Evolutionary conservation across 352 stramenopile genomes (phyloP).

Genomic region (Globisporangium apiculatum): DNA sequence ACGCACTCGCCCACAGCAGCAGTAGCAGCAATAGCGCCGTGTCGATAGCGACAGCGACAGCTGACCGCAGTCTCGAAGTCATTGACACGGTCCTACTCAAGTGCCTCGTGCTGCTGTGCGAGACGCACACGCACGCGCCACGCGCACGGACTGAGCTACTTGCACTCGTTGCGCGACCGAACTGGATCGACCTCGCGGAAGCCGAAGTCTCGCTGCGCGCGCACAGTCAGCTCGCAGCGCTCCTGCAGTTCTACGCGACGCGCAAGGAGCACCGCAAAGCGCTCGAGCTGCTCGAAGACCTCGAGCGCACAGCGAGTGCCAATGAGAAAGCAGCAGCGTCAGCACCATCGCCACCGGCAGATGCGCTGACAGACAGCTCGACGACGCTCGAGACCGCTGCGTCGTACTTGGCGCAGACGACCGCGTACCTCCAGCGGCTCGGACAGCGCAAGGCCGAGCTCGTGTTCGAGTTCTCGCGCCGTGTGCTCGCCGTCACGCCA

Average conservation of each 20-base stretch:
- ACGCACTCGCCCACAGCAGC: conserved; percentile 11
- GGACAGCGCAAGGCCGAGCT: conserved; percentile 57
- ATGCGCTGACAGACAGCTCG: not conserved
- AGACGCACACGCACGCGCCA: conserved; percentile 29
- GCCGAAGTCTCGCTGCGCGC: conserved; percentile 71
- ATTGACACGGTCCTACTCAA: conserved; percentile 82
- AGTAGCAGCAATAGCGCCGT: not conserved
- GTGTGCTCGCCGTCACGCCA: conserved; percentile 49
- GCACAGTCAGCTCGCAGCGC: conserved; percentile 46
- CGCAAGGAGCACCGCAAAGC: conserved; percentile 72
- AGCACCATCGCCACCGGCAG: conserved; percentile 1
- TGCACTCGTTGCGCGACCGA: conserved; percentile 39
- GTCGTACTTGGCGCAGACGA: conserved; percentile 55
- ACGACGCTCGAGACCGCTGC: conserved; percentile 13
- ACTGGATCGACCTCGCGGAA: conserved; percentile 69
- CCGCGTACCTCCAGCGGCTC: conserved; percentile 58
- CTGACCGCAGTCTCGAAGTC: conserved; percentile 27
- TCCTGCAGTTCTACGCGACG: conserved; percentile 65
- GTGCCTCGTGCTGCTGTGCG: conserved; percentile 59
- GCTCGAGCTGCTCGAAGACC: conserved; percentile 73
- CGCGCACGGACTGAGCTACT: conserved; percentile 38
- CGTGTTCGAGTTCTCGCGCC: conserved; percentile 78
- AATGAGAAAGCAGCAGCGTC: conserved; percentile 2
- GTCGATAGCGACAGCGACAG: no score
- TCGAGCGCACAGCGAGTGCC: conserved; percentile 49